A percentile compares a stretch with the other conserved stretches of the same genome.
Evolutionary conservation across 2,329 filamentous ascomycete genomes (phyloP).

Genomic region (Aquanectria penicillioides): DNA sequence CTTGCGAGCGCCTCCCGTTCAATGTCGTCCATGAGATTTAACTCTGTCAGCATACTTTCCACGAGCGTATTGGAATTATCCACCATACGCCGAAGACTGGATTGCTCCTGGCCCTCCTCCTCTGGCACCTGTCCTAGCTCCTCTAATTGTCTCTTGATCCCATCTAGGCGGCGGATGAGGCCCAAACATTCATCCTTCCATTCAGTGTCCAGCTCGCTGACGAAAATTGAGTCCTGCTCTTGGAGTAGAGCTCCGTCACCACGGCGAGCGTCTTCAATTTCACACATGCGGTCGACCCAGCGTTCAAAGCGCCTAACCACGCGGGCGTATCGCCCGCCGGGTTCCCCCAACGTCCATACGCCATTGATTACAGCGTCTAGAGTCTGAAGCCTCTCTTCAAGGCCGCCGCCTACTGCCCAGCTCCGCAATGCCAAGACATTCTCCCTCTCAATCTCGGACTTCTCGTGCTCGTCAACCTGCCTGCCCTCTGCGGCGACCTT

Average conservation of each 20-base stretch:
- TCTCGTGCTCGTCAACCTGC: slow-evolving; percentile 50
- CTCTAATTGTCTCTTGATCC: slow-evolving; percentile 60
- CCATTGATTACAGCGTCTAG: slow-evolving; percentile 67
- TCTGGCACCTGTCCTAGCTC: slow-evolving; percentile 51
- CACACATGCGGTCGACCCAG: slow-evolving; percentile 62
- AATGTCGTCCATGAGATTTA: slow-evolving; percentile 70
- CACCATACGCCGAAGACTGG: slow-evolving; percentile 60
- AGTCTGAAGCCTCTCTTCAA: slow-evolving; percentile 67
- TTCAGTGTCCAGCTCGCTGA: slow-evolving; percentile 62
- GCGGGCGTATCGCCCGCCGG: slow-evolving; percentile 65
- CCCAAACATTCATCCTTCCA: slow-evolving; percentile 69
- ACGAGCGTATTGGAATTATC: slow-evolving; percentile 60
- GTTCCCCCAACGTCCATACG: slow-evolving; percentile 66
- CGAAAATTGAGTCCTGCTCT: slow-evolving; percentile 55
- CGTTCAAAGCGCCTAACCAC: slow-evolving; percentile 67
- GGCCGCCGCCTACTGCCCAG: slow-evolving; percentile 56
- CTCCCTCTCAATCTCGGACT: slow-evolving; percentile 56
- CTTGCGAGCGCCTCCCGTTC: slow-evolving; percentile 65
- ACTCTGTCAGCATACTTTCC: slow-evolving; percentile 69
- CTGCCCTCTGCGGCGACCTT: slow-evolving; percentile 48
- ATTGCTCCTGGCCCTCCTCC: slow-evolving; percentile 26
- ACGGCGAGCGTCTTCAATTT: slow-evolving; percentile 57
- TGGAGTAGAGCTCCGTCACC: slow-evolving; percentile 49
- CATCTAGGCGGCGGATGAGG: slow-evolving; percentile 64
- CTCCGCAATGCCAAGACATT: slow-evolving; percentile 63